A percentile compares a stretch with the other conserved stretches of the same genome.
phyloP scores from a whole-genome alignment of 257 asterid species.

The Nyctanthes arbortristis region DNA sequence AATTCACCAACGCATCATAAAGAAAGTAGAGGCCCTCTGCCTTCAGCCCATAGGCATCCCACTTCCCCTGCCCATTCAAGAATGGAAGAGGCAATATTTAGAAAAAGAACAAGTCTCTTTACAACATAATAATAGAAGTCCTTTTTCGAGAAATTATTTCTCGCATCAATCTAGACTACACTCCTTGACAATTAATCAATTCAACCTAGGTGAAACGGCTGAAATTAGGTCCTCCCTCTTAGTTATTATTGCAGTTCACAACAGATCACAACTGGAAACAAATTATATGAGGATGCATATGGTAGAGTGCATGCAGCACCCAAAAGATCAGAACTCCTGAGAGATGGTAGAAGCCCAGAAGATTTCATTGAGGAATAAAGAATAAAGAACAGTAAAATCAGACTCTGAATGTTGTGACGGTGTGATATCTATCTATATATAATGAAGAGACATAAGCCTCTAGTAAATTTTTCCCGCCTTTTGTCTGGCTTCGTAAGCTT shows the following conservation, averaged over 20 bases:
- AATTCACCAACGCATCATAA: neutral
- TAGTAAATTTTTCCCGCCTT: too few species aligned
- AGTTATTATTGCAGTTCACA: neutral
- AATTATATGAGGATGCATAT: neutral
- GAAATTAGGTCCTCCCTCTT: too few species aligned
- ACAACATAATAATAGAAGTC: neutral
- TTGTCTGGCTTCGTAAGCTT: too few species aligned
- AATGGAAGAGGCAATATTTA: too few species aligned
- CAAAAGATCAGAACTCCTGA: too few species aligned
- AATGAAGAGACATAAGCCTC: too few species aligned
- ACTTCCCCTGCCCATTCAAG: neutral
- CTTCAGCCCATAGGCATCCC: neutral
- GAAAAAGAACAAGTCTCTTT: too few species aligned
- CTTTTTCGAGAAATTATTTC: neutral
- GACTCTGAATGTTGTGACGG: too few species aligned
- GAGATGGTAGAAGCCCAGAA: neutral
- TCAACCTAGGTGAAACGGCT: neutral
- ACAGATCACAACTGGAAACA: neutral
- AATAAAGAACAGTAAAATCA: too few species aligned
- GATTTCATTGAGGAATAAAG: too few species aligned
- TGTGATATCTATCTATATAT: too few species aligned
- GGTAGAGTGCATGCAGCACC: neutral
- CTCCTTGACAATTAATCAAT: neutral
- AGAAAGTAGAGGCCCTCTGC: neutral
- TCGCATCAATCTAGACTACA: neutral